Base-by-base conservation (phyloP, 208 protist genomes). In the Acanthamoeba royreba region DNA sequence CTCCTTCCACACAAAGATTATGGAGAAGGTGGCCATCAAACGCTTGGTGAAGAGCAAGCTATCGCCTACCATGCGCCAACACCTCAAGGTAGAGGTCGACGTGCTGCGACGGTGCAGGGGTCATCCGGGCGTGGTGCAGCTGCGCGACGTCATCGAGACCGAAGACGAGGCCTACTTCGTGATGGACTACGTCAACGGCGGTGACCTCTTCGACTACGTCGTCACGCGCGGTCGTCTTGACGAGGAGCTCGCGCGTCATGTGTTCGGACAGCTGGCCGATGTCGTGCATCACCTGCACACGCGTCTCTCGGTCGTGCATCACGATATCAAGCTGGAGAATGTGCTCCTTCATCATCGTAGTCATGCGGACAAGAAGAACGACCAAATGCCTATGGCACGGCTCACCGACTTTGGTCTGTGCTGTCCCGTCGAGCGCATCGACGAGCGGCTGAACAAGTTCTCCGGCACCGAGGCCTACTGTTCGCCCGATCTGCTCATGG, bases 381-480 rank as follows among this genome's bases (percentile, higher is more conserved):
- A 7, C 61, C 74, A 93, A 93, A n/a, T n/a, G n/a, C n/a, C n/a
- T n/a, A n/a, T n/a, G n/a, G n/a, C n/a, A n/a, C n/a, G n/a, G 47
- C 40, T 93, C 11, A 66, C 7, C 90, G 90, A 93, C 66, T 93
- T 93, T 42, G 90, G 90, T 43, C 47, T 93, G 15, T 52, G 58
- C 87, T 52, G 45, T 35, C 15, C 40, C 17, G 35, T 43, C 35
- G 66, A 42, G 22, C 47, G 58, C 0, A 28, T 31, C 28, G 45
- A 9, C 43, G 40, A 47, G 17, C 22, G 42, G 9, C 28, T 98
- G 63, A 94, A 93, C 72, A 98, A 97, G 38, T 96, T 96, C 25
- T 99, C 98, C 94, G 98, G 98, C 9, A 98, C 98, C n/a, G 98
- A 98, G 22, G 98, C 98, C 95, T 99, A 99, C 96, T 98, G 98